Percentiles rank a stretch among this genome's conserved stretches.
phyloP scores from a whole-genome alignment of 2,329 filamentous ascomycete species.

The Talaromyces sp. region DNA sequence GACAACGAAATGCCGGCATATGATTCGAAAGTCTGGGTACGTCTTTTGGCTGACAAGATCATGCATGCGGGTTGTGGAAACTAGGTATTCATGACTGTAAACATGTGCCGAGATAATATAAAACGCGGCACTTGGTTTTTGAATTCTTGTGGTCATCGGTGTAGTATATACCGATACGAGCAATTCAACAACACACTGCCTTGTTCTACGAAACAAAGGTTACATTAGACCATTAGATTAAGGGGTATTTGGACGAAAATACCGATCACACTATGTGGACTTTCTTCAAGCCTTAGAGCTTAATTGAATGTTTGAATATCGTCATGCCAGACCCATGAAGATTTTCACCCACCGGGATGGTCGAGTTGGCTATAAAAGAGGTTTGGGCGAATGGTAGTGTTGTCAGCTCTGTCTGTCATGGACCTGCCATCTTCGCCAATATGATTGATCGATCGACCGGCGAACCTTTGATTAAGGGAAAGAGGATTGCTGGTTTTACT shows the following conservation, averaged over 20 bases:
- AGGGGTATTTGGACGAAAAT: background rate
- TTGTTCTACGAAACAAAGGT: background rate
- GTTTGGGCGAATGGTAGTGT: slow-evolving; percentile 35
- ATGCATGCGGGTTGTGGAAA: too few relatives aligned
- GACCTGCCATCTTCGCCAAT: slow-evolving; percentile 40
- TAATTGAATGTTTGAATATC: background rate
- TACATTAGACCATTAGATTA: background rate
- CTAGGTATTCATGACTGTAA: too few relatives aligned
- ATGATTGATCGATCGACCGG: slow-evolving; percentile 33
- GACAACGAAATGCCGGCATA: background rate
- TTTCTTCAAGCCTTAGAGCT: background rate
- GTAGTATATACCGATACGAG: background rate
- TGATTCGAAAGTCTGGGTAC: background rate
- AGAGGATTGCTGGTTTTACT: slow-evolving; percentile 42
- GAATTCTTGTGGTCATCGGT: background rate
- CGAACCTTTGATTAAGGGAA: slow-evolving; percentile 36
- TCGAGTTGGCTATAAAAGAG: slow-evolving; percentile 12
- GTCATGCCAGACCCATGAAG: background rate
- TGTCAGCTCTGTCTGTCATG: slow-evolving; percentile 41
- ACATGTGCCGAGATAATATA: background rate
- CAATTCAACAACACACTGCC: background rate
- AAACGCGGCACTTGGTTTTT: background rate
- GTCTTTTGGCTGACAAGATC: background rate
- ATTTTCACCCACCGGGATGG: background rate
- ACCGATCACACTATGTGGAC: background rate